Conservation (phyloP, 1,284 basidiomycete species). For the Cutaneotrichosporon mucoides region DNA sequence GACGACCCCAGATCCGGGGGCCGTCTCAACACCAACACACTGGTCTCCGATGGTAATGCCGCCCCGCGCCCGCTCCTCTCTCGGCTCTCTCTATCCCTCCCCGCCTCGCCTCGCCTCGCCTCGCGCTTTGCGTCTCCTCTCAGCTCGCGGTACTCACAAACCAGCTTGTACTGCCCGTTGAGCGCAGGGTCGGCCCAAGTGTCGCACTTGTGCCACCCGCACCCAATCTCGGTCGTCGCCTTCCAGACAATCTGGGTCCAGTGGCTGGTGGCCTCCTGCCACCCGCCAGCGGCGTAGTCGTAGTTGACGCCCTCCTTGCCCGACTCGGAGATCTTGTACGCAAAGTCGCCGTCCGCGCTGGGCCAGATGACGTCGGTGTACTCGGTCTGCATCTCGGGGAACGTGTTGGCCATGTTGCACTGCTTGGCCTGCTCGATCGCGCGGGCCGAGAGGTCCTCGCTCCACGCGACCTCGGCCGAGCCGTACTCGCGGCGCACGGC, state of each 20-base stretch:
- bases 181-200: neutral
- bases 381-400: neutral
- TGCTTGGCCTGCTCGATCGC: neutral
- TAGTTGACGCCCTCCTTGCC: neutral
- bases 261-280: neutral
- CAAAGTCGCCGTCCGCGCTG: neutral
- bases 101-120: no score
- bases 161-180: neutral
- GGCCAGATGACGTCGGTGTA: neutral
- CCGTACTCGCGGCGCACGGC: constrained; percentile 5
- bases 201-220: constrained; percentile 19
- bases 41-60: no score
- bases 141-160: neutral
- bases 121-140: no score
- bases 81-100: no score
- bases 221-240: constrained; percentile 36
- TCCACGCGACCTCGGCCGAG: constrained; percentile 1
- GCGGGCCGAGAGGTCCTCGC: neutral
- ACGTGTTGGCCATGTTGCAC: neutral
- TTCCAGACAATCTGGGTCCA: constrained; percentile 39
- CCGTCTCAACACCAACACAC: no score
- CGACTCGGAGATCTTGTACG: neutral
- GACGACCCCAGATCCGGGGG: no score
- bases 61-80: no score
- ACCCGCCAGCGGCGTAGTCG: neutral